Conservation (phyloP, 2,329 filamentous ascomycete genomes). For the Gnomoniopsis sp. region DNA sequence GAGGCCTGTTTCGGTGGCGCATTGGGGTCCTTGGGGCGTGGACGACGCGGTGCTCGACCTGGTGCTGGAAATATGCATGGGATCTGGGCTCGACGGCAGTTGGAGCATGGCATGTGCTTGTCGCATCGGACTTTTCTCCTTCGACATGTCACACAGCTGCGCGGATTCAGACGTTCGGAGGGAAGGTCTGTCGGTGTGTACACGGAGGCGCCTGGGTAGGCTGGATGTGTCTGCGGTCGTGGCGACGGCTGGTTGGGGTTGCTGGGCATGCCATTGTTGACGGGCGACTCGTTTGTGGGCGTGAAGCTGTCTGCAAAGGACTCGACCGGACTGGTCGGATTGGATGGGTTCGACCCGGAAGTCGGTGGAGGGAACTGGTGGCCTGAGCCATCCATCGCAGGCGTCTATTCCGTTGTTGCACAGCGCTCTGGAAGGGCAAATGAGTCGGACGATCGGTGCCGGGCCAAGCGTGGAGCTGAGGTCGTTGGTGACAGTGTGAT, state of each 20-base stretch:
- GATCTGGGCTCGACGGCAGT: conserved; percentile 68
- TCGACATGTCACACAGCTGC: conserved; percentile 23
- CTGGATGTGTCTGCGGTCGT: conserved; percentile 20
- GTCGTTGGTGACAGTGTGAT: not conserved
- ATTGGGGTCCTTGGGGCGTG: conserved; percentile 62
- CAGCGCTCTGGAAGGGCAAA: not conserved
- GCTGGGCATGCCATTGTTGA: conserved; percentile 6
- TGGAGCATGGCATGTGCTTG: conserved; percentile 72
- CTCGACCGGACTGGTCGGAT: conserved; percentile 26
- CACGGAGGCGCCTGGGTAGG: conserved; percentile 24
- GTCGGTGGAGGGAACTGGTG: conserved; percentile 8
- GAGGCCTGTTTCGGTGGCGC: conserved; percentile 56
- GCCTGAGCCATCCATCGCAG: conserved; percentile 11
- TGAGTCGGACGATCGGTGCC: not conserved
- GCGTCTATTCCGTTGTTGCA: not conserved
- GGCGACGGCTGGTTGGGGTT: conserved; percentile 13
- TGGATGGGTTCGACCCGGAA: conserved; percentile 10
- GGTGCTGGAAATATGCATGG: conserved; percentile 73
- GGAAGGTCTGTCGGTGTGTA: conserved; percentile 24
- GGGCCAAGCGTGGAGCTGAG: too few relatives aligned
- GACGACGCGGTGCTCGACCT: conserved; percentile 66
- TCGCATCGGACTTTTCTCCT: conserved; percentile 68
- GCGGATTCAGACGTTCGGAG: conserved; percentile 22
- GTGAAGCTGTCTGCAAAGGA: conserved; percentile 25
- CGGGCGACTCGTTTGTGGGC: conserved; percentile 6